These are phyloP conservation scores for Pseudotsuga menziesii DNA, from an alignment of 75 land plant genomes.

Conservation along the genomic window DNA sequence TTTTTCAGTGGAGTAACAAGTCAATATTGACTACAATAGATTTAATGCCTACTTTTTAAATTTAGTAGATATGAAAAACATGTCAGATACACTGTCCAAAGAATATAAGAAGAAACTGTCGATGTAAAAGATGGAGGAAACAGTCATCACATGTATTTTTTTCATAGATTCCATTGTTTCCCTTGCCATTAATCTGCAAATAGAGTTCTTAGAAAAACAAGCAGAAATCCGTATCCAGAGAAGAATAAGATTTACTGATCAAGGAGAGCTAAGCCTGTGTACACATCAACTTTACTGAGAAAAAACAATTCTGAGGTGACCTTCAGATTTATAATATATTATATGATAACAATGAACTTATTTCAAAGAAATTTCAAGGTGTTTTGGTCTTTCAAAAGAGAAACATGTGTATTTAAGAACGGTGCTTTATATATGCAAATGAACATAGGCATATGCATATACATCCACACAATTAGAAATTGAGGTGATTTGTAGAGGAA, in stretches of 20 bases:
- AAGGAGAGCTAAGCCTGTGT: neutral
- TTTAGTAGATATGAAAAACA: neutral
- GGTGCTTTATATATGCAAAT: no score
- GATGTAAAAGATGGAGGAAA: neutral
- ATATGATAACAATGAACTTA: neutral
- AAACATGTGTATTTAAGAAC: no score
- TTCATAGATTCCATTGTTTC: neutral
- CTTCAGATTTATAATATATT: neutral
- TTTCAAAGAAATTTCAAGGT: neutral
- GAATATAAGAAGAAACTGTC: neutral
- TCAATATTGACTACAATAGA: neutral
- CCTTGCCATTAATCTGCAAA: neutral
- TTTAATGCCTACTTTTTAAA: neutral
- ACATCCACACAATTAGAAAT: no score
- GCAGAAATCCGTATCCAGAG: neutral
- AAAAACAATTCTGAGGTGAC: neutral
- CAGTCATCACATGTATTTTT: neutral
- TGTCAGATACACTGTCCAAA: neutral
- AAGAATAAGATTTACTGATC: neutral
- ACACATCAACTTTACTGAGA: neutral
- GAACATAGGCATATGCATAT: neutral
- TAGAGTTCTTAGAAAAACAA: neutral
- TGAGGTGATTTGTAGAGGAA: neutral
- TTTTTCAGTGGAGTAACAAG: neutral
- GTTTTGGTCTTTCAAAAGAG: neutral